A percentile compares a stretch with the other conserved stretches of the same genome.
phyloP scores from a whole-genome alignment of 495 filamentous ascomycete species.

The Penicillium daleae region DNA sequence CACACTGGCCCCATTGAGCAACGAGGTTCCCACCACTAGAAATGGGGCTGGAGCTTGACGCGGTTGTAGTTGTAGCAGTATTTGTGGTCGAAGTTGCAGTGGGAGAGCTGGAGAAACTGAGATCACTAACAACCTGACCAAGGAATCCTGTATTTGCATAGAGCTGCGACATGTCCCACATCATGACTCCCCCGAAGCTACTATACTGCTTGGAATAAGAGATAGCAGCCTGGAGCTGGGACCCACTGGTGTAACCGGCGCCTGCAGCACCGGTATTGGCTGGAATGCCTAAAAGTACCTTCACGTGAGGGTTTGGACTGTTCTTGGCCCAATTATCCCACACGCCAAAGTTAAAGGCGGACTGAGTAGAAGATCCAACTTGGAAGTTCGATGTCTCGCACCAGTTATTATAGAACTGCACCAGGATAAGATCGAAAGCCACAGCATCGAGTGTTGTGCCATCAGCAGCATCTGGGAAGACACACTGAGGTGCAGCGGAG shows the following conservation, averaged over 20 bases:
- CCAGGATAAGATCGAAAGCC: slow-evolving; percentile 57
- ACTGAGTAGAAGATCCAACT: slow-evolving; percentile 41
- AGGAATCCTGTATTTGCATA: slow-evolving; percentile 53
- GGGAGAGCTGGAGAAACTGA: not conserved
- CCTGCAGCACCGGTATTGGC: slow-evolving; percentile 52
- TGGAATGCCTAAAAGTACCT: slow-evolving; percentile 60
- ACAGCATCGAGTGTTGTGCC: slow-evolving; percentile 42
- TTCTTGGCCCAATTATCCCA: slow-evolving; percentile 64
- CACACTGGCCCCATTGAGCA: slow-evolving; percentile 47
- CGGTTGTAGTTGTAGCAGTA: not conserved
- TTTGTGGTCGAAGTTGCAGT: not conserved
- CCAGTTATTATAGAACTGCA: slow-evolving; percentile 67
- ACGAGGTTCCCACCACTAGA: slow-evolving; percentile 21
- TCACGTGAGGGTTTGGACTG: slow-evolving; percentile 55
- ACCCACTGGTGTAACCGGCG: slow-evolving; percentile 48
- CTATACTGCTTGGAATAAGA: slow-evolving; percentile 43
- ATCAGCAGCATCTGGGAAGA: slow-evolving; percentile 12
- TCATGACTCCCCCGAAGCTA: slow-evolving; percentile 62
- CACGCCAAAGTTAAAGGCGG: slow-evolving; percentile 58
- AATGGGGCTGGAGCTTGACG: not conserved
- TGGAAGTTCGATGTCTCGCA: slow-evolving; percentile 53
- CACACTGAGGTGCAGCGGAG: slow-evolving; percentile 1
- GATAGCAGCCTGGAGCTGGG: slow-evolving; percentile 41
- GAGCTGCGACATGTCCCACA: slow-evolving; percentile 60
- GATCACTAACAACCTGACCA: slow-evolving; percentile 27